Percentiles rank a stretch among this genome's conserved stretches.
phyloP scores from a whole-genome alignment of 495 filamentous ascomycete species.

The Cercophora newfieldiana region DNA sequence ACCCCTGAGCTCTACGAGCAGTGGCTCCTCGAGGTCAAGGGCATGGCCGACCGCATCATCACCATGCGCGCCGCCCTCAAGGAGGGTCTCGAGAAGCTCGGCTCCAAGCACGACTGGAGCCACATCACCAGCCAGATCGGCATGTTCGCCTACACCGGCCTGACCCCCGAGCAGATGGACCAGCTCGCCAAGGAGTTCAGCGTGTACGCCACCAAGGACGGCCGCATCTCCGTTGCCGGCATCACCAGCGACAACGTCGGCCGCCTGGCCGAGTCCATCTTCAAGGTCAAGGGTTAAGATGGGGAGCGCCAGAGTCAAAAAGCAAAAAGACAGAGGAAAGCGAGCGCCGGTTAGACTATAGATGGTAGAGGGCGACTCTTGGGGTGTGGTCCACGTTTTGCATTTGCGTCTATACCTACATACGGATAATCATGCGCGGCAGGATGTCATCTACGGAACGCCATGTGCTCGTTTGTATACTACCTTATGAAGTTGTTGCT shows the following conservation, averaged over 20 bases:
- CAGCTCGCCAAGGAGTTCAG: constrained; percentile 93
- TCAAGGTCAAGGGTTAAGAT: constrained; percentile 73
- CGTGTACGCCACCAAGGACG: constrained; percentile 96
- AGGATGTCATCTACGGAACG: background rate
- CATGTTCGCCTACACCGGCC: constrained; percentile 98
- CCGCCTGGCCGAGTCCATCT: constrained; percentile 91
- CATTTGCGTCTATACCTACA: background rate
- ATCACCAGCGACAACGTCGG: constrained; percentile 93
- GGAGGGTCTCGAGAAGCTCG: constrained; percentile 88
- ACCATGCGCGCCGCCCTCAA: constrained; percentile 92
- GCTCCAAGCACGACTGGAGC: constrained; percentile 94
- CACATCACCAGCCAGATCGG: constrained; percentile 99
- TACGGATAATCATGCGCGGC: background rate
- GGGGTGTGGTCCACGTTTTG: constrained; percentile 14
- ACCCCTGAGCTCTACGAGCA: constrained; percentile 82
- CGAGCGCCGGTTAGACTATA: background rate
- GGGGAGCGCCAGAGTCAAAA: background rate
- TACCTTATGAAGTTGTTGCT: background rate
- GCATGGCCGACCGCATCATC: constrained; percentile 98
- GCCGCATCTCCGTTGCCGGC: constrained; percentile 94
- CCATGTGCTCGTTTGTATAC: background rate
- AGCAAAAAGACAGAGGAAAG: constrained; percentile 3
- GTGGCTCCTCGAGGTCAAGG: constrained; percentile 97
- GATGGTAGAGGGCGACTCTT: constrained; percentile 23
- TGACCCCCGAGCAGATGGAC: constrained; percentile 92